These are phyloP conservation scores for Saprolegnia diclina DNA, from an alignment of 352 stramenopile genomes.

Conservation along the genomic window DNA sequence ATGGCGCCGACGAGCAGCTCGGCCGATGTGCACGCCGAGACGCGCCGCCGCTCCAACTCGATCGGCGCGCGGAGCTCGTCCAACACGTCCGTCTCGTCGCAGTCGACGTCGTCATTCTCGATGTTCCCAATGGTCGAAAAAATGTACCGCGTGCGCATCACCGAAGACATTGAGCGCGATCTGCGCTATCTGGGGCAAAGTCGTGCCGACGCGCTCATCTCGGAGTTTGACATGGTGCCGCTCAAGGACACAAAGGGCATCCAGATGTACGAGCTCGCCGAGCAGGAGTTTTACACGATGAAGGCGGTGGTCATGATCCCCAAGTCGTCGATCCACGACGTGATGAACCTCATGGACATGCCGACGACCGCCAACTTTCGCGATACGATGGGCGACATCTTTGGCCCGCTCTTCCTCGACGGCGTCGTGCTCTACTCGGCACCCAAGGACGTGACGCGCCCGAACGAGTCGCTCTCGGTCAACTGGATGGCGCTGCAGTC, in stretches of 20 bases:
- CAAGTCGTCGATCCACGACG: constrained; percentile 60
- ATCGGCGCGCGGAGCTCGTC: constrained; percentile 16
- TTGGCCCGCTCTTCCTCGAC: constrained; percentile 77
- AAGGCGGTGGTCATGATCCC: constrained; percentile 61
- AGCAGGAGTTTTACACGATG: constrained; percentile 85
- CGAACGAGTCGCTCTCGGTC: constrained; percentile 66
- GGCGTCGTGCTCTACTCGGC: constrained; percentile 64
- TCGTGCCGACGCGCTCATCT: constrained; percentile 71
- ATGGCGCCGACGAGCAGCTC: not conserved
- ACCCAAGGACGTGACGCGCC: constrained; percentile 42
- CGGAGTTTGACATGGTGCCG: constrained; percentile 69
- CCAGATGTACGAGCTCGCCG: constrained; percentile 68
- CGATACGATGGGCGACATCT: constrained; percentile 77
- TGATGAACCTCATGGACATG: constrained; percentile 80
- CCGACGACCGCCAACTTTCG: constrained; percentile 54
- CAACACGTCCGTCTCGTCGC: constrained; percentile 9
- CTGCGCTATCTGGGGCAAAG: constrained; percentile 78
- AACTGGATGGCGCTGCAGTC: constrained; percentile 78
- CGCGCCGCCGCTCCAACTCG: constrained; percentile 12
- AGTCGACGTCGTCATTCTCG: constrained; percentile 32
- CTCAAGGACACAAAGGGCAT: constrained; percentile 65
- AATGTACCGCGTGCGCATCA: constrained; percentile 71
- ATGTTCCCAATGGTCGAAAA: constrained; percentile 85
- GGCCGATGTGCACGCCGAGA: not conserved
- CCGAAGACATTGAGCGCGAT: constrained; percentile 76